Percentiles rank a stretch among this genome's conserved stretches.
These are phyloP conservation scores for Cystobasidium slooffiae DNA, from an alignment of 1,284 basidiomycete genomes.

Conservation along the genomic window DNA sequence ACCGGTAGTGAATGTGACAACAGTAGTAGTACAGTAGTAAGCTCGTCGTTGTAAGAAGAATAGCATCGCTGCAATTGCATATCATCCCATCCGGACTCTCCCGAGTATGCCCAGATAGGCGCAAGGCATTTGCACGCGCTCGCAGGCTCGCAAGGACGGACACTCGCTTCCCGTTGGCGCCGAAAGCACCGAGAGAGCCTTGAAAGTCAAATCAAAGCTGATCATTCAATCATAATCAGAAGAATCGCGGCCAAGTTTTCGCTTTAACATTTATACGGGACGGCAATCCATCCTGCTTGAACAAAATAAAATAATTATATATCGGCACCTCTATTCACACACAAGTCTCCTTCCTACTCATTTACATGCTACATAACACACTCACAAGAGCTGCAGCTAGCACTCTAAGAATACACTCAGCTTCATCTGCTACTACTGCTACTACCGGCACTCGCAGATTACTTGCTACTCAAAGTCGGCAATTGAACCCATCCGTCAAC, in stretches of 20 bases:
- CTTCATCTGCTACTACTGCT: background rate
- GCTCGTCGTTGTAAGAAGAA: too few species aligned
- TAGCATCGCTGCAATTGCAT: too few species aligned
- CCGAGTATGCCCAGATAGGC: too few species aligned
- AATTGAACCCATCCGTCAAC: background rate
- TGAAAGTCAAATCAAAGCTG: background rate
- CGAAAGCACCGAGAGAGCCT: too few species aligned
- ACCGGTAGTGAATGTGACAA: too few species aligned
- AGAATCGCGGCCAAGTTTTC: background rate
- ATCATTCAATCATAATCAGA: background rate
- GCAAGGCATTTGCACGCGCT: too few species aligned
- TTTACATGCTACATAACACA: conserved; percentile 6
- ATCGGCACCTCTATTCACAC: background rate
- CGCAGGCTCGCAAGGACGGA: too few species aligned
- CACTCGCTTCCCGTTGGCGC: too few species aligned
- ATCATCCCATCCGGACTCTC: too few species aligned
- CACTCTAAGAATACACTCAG: background rate
- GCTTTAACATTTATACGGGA: conserved; percentile 18
- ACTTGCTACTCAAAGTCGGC: background rate
- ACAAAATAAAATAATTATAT: background rate
- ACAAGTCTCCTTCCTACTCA: background rate
- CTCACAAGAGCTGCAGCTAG: conserved; percentile 13
- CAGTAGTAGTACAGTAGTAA: too few species aligned
- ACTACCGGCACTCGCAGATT: background rate
- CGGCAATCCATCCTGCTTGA: background rate